Base-by-base conservation (phyloP, 805 yeast genomes). In the Zygosaccharomyces lentus region DNA sequence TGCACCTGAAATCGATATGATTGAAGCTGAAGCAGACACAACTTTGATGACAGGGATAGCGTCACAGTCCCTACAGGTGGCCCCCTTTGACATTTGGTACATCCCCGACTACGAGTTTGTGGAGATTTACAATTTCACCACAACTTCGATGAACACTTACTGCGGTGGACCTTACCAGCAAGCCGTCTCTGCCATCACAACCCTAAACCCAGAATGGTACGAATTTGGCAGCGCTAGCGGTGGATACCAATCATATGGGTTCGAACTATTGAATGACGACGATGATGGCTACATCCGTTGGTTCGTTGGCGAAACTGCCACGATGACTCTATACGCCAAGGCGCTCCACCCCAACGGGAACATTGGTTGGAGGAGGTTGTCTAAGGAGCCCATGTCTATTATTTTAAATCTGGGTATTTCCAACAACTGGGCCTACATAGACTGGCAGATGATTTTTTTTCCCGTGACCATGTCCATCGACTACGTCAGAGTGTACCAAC, bases 51-150 rank as follows among this genome's bases (percentile, higher is more conserved):
- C 67, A 9, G 93, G 93, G 55, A 77, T 83, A 36, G 96, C 90
- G 1, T 87, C 97, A 3, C 99, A 91, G 67, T 88, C 97, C 3
- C 68, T 84, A 61, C 98, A 91, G 72, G 70, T 88, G 52, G 98
- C 97, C 12, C 98, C 98, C 9, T 80, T 80, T 62, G 98, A 91
- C 67, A 82, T 89, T 52, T 91, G 97, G 97, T 91, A 87, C 63
- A 75, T 77, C 61, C 96, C 96, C 4, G 95, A 91, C 67, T 89
- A 89, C 66, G 77, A 81, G 54, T 90, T 76, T 59, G 65, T 89
- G 43, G 90, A 82, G 61, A 71, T 91, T 51, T 71, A 84, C 66
- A 87, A 91, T 68, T 53, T 55, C 19, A 69, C 85, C 0, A 70
- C 84, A 36, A 85, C 96, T 1, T 63, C 82, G 9, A 86, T 89